phyloP scores from a whole-genome alignment of 768 basidiomycete genomes.

The Auricularia sp. region DNA sequence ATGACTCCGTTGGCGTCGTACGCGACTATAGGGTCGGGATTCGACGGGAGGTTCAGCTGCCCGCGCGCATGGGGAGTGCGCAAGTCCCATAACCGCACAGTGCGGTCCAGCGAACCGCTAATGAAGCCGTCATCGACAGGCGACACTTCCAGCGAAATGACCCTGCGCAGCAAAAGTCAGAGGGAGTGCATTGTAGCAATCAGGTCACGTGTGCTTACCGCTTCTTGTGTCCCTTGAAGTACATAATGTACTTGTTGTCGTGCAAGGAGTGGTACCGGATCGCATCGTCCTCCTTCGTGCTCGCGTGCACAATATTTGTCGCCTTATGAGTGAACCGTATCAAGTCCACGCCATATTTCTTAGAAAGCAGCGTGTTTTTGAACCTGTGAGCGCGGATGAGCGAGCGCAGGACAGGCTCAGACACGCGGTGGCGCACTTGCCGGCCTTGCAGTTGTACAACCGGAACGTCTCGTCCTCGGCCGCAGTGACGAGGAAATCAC shows the following conservation, averaged over 20 bases:
- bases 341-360: conserved; percentile 94
- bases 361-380: conserved; percentile 52
- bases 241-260: conserved; percentile 92
- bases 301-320: conserved; percentile 76
- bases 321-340: conserved; percentile 92
- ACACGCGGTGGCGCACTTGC: conserved; percentile 56
- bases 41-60: conserved; percentile 49
- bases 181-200: background rate
- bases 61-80: conserved; percentile 71
- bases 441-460: conserved; percentile 78
- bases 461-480: conserved; percentile 89
- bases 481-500: conserved; percentile 77
- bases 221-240: conserved; percentile 90
- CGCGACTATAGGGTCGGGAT: conserved; percentile 65
- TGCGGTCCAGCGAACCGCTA: conserved; percentile 88
- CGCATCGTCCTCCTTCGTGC: conserved; percentile 91
- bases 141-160: conserved; percentile 83
- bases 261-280: conserved; percentile 91
- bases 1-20: conserved; percentile 77
- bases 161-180: conserved; percentile 27
- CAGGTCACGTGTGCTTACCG: conserved; percentile 21
- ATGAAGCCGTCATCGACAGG: conserved; percentile 93
- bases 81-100: conserved; percentile 93
- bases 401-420: conserved; percentile 12
- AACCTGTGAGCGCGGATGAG: conserved; percentile 47